Conservation (phyloP, 83 land plant genomes). For the Diphasiastrum complanatum region DNA sequence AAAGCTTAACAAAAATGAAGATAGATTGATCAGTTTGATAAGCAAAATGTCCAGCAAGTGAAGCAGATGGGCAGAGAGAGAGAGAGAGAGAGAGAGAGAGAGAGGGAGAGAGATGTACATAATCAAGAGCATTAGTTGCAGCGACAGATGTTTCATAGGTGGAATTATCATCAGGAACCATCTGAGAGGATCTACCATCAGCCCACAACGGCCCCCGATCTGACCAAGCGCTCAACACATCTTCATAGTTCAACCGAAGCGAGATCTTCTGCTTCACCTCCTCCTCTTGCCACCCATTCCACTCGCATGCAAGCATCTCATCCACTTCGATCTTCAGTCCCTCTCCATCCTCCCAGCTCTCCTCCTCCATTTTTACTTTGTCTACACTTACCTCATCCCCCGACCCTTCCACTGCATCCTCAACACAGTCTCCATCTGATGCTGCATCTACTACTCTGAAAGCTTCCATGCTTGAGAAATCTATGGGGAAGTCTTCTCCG, state of each 20-base stretch:
- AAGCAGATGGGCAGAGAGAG: background rate
- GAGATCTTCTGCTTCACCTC: conserved; percentile 6
- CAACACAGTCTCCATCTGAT: background rate
- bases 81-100: too few species aligned
- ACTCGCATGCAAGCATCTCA: conserved; percentile 17
- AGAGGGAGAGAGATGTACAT: too few species aligned
- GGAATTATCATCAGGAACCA: conserved; percentile 11
- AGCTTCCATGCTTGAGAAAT: conserved; percentile 18
- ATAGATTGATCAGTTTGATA: background rate
- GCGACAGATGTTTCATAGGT: conserved; percentile 18
- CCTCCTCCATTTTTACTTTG: conserved; percentile 3
- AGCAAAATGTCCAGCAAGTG: background rate
- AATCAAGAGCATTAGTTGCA: too few species aligned
- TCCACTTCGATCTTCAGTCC: conserved; percentile 11
- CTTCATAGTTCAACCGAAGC: conserved; percentile 22
- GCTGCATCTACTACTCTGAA: conserved; percentile 1
- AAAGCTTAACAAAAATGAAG: too few species aligned
- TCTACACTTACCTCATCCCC: conserved; percentile 4
- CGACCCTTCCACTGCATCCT: background rate
- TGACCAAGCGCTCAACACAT: conserved; percentile 34
- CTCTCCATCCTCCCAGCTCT: background rate
- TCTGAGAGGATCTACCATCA: conserved; percentile 12
- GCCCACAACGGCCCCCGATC: conserved; percentile 35
- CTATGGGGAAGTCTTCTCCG: conserved; percentile 6
- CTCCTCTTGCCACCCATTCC: background rate